Base-by-base conservation (phyloP, 371 early-diverging fungal species). In the Saksenaea vasiformis region DNA sequence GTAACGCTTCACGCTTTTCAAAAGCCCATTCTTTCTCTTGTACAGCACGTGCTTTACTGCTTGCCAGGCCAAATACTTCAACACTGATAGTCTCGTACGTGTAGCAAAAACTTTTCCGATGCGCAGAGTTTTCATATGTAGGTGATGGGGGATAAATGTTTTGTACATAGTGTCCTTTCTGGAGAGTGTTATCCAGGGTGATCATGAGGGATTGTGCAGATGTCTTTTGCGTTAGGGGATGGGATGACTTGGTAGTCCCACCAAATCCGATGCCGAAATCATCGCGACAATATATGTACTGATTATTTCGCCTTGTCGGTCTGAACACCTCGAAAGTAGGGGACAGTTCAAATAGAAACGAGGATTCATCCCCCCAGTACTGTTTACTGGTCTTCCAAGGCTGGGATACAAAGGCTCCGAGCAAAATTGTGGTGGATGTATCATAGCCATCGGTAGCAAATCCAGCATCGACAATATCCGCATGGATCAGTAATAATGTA, bases 211-310 rank as follows among this genome's bases (percentile, higher is more conserved):
- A 34, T 11, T 36, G 10, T 59, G 31, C 2, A 31, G 61, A 24
- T 7, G 24, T 37, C 19, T 51, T 17, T 53, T 19, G 43, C 56
- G 28, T 58, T 2, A 54, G 67, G 1, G 63, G 65, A 35, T 37
- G 58, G n/a, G 43, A 31, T n/a, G 56, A 35, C 5, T 54, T 34
- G 2, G 59, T 56, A 0, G 68, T 76, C 1, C 85, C 80, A 8
- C 89, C 89, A 69, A 88, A 82, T 0, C 80, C 89, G 35, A 89
- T 78, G 1, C 89, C 89, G 54, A 78, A 78, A 26, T 79, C 77
- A 35, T 82, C 67, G 60, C 82, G 78, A 56, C 80, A 89, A 27
- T 83, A 83, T 0, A 84, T 66, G 36, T 78, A 82, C 51, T 82
- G 81, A 0, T 72, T 54, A 44, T 83, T 75, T 3, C 64, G 53